These are phyloP conservation scores for Parsonsia alboflavescens DNA, from an alignment of 257 asterid species.

Conservation along the genomic window DNA sequence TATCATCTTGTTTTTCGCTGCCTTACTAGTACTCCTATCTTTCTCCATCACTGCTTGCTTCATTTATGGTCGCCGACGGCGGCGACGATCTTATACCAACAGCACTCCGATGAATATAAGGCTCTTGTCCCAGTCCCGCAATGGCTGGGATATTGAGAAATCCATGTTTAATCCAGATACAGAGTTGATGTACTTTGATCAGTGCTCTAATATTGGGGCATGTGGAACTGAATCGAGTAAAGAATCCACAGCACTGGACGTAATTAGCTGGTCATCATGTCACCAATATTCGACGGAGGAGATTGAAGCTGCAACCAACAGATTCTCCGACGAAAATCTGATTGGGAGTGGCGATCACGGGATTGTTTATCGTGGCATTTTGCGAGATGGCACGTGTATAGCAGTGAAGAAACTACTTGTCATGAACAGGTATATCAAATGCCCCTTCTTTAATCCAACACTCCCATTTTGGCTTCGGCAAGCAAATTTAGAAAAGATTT, in stretches of 20 bases:
- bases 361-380: conserved; percentile 40
- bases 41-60: conserved; percentile 19
- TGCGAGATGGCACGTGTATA: conserved; percentile 31
- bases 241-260: not conserved
- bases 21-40: conserved; percentile 11
- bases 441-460: too few relatives aligned
- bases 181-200: conserved; percentile 20
- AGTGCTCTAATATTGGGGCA: not conserved
- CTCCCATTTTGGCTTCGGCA: too few relatives aligned
- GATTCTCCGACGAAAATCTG: conserved; percentile 29
- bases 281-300: conserved; percentile 27
- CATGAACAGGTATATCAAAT: conserved; percentile 30
- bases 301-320: conserved; percentile 42
- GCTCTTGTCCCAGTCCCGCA: conserved; percentile 29
- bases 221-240: not conserved
- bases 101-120: conserved; percentile 26
- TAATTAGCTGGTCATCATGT: conserved; percentile 8
- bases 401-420: conserved; percentile 43
- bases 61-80: conserved; percentile 8
- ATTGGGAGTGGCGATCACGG: conserved; percentile 51
- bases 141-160: conserved; percentile 35
- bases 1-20: conserved; percentile 23
- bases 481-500: too few relatives aligned
- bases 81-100: not conserved
- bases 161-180: conserved; percentile 25